Conservation (phyloP, 495 filamentous ascomycete genomes). For the Pyronema domesticum region DNA sequence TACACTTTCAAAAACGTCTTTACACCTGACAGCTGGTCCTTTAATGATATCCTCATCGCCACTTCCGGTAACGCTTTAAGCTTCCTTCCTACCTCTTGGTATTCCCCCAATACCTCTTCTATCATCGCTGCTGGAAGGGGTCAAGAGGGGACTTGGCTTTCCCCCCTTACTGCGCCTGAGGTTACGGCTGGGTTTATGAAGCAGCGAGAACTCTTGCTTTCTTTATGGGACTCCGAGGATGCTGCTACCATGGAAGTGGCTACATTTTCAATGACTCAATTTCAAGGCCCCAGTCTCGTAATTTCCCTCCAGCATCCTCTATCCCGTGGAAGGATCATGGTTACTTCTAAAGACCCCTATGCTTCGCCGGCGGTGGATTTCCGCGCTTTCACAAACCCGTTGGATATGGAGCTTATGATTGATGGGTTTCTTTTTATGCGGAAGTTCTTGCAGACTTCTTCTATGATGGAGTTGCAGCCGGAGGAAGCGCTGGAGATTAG, state of each 20-base stretch:
- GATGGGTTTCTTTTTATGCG: slow-evolving; percentile 26
- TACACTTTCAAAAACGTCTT: background rate
- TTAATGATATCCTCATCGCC: background rate
- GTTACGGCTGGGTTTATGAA: slow-evolving; percentile 26
- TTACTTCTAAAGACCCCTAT: slow-evolving; percentile 27
- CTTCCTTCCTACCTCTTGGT: slow-evolving; percentile 19
- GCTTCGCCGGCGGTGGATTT: slow-evolving; percentile 20
- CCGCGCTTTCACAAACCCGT: slow-evolving; percentile 27
- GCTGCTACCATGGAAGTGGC: background rate
- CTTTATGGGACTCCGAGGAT: background rate
- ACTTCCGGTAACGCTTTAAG: slow-evolving; percentile 22
- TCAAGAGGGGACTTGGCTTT: slow-evolving; percentile 23
- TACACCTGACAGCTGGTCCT: background rate
- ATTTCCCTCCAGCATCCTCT: slow-evolving; percentile 23
- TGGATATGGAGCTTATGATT: slow-evolving; percentile 28
- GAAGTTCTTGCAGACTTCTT: slow-evolving; percentile 23
- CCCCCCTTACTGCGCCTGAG: slow-evolving; percentile 23
- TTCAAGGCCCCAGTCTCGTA: background rate
- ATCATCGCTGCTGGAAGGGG: slow-evolving; percentile 15
- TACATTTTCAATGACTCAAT: background rate
- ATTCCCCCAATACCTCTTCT: background rate
- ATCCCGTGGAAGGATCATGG: slow-evolving; percentile 28
- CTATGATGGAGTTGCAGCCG: slow-evolving; percentile 23
- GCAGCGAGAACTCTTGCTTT: slow-evolving; percentile 14
- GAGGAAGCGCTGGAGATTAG: background rate